These are phyloP conservation scores for Cryptosporidium parvum DNA, from an alignment of 169 alveolate species.

Conservation along the genomic window DNA sequence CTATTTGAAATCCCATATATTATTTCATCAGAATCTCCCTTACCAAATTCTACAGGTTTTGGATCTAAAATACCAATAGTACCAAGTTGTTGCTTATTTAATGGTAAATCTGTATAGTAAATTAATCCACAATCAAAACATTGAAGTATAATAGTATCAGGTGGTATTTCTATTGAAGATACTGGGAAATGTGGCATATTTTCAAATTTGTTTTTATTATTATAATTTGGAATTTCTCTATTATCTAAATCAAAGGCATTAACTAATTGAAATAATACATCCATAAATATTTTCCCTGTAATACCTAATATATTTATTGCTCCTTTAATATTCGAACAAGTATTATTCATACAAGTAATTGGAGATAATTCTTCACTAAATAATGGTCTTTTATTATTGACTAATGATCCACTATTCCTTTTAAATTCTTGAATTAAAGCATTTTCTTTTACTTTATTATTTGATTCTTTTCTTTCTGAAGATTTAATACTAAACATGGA, in stretches of 20 bases:
- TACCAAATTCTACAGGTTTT: slow-evolving; percentile 48
- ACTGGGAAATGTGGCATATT: slow-evolving; percentile 58
- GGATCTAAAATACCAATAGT: slow-evolving; percentile 57
- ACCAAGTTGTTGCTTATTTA: slow-evolving; percentile 61
- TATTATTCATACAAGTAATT: slow-evolving; percentile 31
- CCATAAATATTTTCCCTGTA: slow-evolving; percentile 43
- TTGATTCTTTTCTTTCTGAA: slow-evolving; percentile 10
- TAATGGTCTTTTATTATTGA: not conserved
- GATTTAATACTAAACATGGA: slow-evolving; percentile 62
- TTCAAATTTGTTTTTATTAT: not conserved
- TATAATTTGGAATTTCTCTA: not conserved
- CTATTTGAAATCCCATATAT: slow-evolving; percentile 40
- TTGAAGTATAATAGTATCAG: slow-evolving; percentile 59
- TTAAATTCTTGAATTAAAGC: slow-evolving; percentile 37
- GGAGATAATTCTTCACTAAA: slow-evolving; percentile 5
- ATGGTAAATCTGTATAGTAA: slow-evolving; percentile 51
- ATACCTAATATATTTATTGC: slow-evolving; percentile 36
- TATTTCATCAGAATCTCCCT: slow-evolving; percentile 7
- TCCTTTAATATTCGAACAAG: slow-evolving; percentile 52
- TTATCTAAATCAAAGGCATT: slow-evolving; percentile 51
- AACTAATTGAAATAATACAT: slow-evolving; percentile 12
- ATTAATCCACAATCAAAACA: slow-evolving; percentile 63
- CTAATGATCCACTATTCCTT: not conserved
- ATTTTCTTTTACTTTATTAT: slow-evolving; percentile 13
- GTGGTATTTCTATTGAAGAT: slow-evolving; percentile 56